Percentiles rank a stretch among this genome's conserved stretches.
These are phyloP conservation scores for Pestalotiopsis sp. DNA, from an alignment of 2,329 filamentous ascomycete species.

Conservation along the genomic window DNA sequence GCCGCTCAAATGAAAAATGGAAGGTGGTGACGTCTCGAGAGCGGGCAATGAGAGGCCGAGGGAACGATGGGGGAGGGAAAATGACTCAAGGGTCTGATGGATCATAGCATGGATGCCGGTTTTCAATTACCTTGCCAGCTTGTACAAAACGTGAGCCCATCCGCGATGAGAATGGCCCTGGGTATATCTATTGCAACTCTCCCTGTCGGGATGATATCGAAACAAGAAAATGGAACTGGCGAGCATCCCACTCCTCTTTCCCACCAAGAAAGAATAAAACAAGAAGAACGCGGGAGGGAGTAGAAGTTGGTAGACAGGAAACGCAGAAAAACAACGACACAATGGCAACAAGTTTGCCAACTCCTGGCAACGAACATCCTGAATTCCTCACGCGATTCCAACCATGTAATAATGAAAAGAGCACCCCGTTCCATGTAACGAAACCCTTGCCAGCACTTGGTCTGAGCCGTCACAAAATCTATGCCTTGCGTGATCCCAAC, in stretches of 20 bases:
- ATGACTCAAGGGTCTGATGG: neutral
- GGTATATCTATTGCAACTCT: constrained; percentile 21
- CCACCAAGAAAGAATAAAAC: no score
- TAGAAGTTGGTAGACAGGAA: neutral
- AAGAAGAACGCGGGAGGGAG: no score
- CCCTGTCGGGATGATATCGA: neutral
- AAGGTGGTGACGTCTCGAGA: no score
- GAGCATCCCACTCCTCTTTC: neutral
- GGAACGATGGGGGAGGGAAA: no score
- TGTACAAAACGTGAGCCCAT: constrained; percentile 15
- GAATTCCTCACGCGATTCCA: constrained; percentile 26
- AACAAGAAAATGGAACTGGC: neutral
- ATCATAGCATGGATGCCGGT: neutral
- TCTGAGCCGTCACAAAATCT: constrained; percentile 36
- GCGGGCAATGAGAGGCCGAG: no score
- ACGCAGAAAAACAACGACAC: constrained; percentile 4
- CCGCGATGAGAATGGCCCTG: constrained; percentile 18
- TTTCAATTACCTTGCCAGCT: neutral
- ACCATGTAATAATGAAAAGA: neutral
- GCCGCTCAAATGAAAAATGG: no score
- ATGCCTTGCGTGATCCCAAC: constrained; percentile 20
- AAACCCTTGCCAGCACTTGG: constrained; percentile 40
- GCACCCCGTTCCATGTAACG: constrained; percentile 8
- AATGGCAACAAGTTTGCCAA: neutral
- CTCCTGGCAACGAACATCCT: neutral